Evolutionary conservation across 2,329 filamentous ascomycete genomes (phyloP).

Genomic region (Alternaria longipes): DNA sequence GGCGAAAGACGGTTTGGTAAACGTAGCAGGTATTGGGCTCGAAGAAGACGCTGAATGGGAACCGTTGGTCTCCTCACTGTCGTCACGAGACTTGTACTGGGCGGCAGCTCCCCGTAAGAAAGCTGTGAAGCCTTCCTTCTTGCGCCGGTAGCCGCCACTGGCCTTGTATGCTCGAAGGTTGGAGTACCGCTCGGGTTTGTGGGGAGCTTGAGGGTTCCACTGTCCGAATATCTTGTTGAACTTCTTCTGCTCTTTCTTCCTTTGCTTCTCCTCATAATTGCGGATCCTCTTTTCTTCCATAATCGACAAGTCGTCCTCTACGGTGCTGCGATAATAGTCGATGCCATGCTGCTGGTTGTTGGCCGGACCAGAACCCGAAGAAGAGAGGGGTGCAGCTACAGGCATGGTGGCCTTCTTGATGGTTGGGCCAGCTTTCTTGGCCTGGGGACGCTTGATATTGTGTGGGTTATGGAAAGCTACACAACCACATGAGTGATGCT

Average conservation of each 20-base stretch:
- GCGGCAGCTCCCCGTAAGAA: constrained; percentile 32
- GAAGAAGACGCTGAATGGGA: constrained; percentile 24
- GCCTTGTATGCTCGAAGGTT: constrained; percentile 40
- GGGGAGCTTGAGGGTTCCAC: constrained; percentile 56
- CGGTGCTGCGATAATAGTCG: constrained; percentile 73
- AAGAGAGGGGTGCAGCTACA: constrained; percentile 23
- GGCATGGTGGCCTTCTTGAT: constrained; percentile 40
- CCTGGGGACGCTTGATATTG: constrained; percentile 45
- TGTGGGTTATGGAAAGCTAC: constrained; percentile 47
- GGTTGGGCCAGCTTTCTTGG: constrained; percentile 33
- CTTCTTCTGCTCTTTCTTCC: constrained; percentile 69
- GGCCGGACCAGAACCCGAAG: constrained; percentile 26
- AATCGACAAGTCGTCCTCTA: constrained; percentile 79
- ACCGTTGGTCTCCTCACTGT: constrained; percentile 23
- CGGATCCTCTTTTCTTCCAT: constrained; percentile 74
- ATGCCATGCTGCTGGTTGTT: constrained; percentile 33
- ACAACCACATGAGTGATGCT: constrained; percentile 39
- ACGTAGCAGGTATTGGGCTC: constrained; percentile 20
- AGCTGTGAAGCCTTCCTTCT: constrained; percentile 36
- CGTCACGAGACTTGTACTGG: constrained; percentile 19
- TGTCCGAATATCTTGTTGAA: constrained; percentile 68
- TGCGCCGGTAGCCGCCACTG: constrained; percentile 36
- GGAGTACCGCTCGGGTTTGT: constrained; percentile 36
- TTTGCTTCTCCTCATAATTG: constrained; percentile 74
- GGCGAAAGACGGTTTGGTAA: constrained; percentile 54